Evolutionary conservation across 805 yeast genomes (phyloP), one percentile per base, ranked within the genome.

Genomic region (Wickerhamiella kurtzmanii): DNA sequence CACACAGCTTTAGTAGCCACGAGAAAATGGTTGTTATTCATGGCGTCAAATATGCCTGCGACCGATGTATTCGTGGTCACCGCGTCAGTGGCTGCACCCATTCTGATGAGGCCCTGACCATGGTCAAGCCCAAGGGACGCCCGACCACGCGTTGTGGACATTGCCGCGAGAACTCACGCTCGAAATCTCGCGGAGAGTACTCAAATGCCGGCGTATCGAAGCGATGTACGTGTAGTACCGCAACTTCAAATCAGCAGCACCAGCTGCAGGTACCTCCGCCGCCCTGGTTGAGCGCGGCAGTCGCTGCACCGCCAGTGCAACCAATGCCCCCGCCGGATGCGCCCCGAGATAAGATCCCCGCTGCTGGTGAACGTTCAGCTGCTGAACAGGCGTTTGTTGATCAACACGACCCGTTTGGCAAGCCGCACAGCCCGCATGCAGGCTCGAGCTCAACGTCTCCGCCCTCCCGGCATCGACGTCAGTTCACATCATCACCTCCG

Each of bases 1-100:
- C 32, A 25, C n/a, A n/a, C n/a, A n/a, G n/a, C n/a, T n/a, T n/a
- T n/a, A n/a, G n/a, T n/a, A 25, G 11, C 32, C 32, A 25, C 32
- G 11, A 25, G 9, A 25, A 25, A 25, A 89, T 88, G 96, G 96
- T 89, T 48, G 70, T 85, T 45, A 79, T 89, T 45, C 85, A 87
- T 58, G 97, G 96, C 36, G 80, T 84, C 53, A 89, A 92, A 61
- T 89, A 87, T 64, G 97, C 98, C 49, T 89, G 98, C 63, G 95
- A 87, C 54, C 70, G 96, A 50, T 89, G 98, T 64, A 88, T 92
- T 43, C 73, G 98, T 50, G 98, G 98, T 40, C 98, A 92, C 60
- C 71, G 98, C 46, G 98, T 89, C 41, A 83, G 96, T 1, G 78
- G 94, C 2, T 92, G 98, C 64, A 79, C 81, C 41, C 98, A 92